phyloP scores from a whole-genome alignment of 2,329 filamentous ascomycete species.

The Fusarium pseudonygamai region DNA sequence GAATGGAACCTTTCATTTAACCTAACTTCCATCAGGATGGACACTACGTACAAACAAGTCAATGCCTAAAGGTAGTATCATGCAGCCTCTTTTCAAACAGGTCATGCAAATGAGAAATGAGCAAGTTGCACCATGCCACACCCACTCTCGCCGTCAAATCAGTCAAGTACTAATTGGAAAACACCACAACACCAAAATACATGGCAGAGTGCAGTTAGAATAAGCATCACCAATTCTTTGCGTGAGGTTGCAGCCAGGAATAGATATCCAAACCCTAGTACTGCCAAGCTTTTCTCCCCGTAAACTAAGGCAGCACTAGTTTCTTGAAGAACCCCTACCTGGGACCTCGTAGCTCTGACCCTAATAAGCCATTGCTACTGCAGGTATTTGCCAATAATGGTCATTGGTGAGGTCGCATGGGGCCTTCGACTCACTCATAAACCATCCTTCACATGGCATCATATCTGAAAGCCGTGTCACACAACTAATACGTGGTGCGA shows the following conservation, averaged over 20 bases:
- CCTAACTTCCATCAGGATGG: not conserved
- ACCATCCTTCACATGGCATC: not conserved
- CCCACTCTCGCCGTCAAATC: not conserved
- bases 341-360: constrained; percentile 11
- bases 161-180: not conserved
- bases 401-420: not conserved
- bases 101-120: constrained; percentile 12
- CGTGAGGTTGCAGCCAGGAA: constrained; percentile 18
- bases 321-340: constrained; percentile 14
- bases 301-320: constrained; percentile 27
- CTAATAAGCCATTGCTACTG: constrained; percentile 6
- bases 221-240: not conserved
- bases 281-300: constrained; percentile 37
- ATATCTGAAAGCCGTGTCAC: not conserved
- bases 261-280: constrained; percentile 23
- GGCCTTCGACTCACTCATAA: not conserved
- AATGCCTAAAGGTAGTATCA: not conserved
- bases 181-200: not conserved
- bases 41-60: not conserved
- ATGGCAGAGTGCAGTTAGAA: not conserved
- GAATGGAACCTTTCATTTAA: not conserved
- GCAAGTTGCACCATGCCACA: not conserved
- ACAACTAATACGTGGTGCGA: constrained; percentile 8
- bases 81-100: not conserved
- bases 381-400: not conserved